phyloP scores from a whole-genome alignment of 2,329 filamentous ascomycete species.

The Penicillium sp. region DNA sequence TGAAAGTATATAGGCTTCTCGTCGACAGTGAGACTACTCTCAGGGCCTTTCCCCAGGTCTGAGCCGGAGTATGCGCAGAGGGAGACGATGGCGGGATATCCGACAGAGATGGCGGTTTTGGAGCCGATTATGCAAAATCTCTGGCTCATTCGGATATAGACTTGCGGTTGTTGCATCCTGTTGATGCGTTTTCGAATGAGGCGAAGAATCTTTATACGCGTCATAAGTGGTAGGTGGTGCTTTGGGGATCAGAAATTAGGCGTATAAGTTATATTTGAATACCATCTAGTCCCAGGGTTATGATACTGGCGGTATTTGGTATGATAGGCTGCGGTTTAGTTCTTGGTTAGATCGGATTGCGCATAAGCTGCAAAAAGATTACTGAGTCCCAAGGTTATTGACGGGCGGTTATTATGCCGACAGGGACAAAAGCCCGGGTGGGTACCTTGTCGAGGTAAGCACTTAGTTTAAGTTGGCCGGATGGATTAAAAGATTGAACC shows the following conservation, averaged over 20 bases:
- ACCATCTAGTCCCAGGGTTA: neutral
- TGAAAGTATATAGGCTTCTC: constrained; percentile 3
- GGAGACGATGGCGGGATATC: constrained; percentile 31
- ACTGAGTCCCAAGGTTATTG: neutral
- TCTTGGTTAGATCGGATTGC: neutral
- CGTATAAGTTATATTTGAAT: neutral
- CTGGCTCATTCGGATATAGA: constrained; percentile 38
- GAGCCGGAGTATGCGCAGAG: constrained; percentile 9
- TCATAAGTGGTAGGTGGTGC: constrained; percentile 19
- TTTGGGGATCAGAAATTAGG: neutral
- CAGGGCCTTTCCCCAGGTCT: constrained; percentile 12
- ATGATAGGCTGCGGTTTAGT: neutral
- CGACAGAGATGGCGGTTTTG: constrained; percentile 36
- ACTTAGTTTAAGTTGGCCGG: neutral
- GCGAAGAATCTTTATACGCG: constrained; percentile 30
- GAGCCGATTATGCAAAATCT: constrained; percentile 40
- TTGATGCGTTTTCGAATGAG: constrained; percentile 34
- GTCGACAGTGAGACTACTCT: constrained; percentile 1
- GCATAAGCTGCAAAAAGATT: neutral
- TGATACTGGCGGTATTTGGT: neutral
- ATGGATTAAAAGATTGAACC: neutral
- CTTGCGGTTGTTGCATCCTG: constrained; percentile 32
- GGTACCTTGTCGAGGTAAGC: neutral
- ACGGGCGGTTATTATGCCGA: neutral
- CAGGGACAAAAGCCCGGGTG: neutral